Evolutionary conservation across 139 green algal genomes (phyloP), one percentile per base, ranked within the genome.

Genomic region (Marvania coccoides): DNA sequence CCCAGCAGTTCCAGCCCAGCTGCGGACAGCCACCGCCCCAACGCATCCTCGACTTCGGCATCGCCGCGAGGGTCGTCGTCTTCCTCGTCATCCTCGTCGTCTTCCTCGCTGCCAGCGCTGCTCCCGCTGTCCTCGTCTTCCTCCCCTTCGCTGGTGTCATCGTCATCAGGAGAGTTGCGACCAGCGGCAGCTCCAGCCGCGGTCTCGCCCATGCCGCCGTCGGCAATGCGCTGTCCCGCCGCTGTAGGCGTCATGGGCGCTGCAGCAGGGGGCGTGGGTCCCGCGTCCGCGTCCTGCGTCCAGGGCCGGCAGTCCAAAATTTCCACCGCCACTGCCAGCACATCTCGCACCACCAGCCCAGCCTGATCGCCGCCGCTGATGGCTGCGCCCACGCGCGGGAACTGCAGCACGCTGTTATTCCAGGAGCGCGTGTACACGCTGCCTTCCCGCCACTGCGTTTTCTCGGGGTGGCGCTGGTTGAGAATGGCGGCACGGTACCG

Each of bases 361-460:
- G n/a, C n/a, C n/a, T n/a, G n/a, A 83, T 34, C 63, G 63, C 48
- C 47, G 14, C 29, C 26, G 24, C 24, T 3, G n/a, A 46, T 9
- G 2, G 15, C 30, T 2, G 15, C 14, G 9, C 15, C 6, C n/a
- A 81, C 77, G 65, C 82, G 78, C 67, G 85, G 80, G 69, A 89
- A 80, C 71, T 89, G 83, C 71, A 89, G 70, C 36, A 89, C 81
- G 60, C 66, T 78, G 76, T 88, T 89, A 75, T 89, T 89, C 83
- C 83, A 89, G 29, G 79, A 81, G 53, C 74, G 75, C 45, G 83
- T 89, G 79, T 80, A 89, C 69, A 89, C 84, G 63, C 63, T 67
- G 15, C 69, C 71, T 65, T 89, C 81, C 59, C 76, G 77, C 82
- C 83, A 90, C 30, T 81, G 59, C 2, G 79, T 88, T 34, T 66